Percentiles rank a stretch among this genome's conserved stretches.
Conservation (phyloP, 2,329 filamentous ascomycete genomes). For the Dendrostoma leiphaemia region DNA sequence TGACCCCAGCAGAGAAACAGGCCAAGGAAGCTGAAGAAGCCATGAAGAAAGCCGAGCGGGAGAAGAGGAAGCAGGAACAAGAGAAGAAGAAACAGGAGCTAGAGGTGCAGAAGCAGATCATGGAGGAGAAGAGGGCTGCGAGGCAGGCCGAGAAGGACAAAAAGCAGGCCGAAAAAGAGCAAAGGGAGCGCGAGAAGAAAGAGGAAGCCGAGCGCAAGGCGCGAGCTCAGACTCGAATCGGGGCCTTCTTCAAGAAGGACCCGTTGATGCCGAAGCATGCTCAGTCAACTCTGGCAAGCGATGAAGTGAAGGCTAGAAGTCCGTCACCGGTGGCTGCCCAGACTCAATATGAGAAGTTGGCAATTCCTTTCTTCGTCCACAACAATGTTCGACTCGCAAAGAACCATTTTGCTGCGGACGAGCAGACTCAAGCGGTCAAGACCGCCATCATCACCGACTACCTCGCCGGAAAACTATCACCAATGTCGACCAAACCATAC, state of each 20-base stretch:
- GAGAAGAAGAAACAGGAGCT: constrained; percentile 31
- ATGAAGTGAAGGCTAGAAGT: constrained; percentile 19
- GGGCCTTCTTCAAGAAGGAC: constrained; percentile 41
- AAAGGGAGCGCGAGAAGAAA: constrained; percentile 41
- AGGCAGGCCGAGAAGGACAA: constrained; percentile 31
- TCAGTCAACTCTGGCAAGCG: constrained; percentile 22
- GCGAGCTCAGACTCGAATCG: constrained; percentile 45
- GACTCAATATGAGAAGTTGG: constrained; percentile 65
- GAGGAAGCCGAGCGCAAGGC: constrained; percentile 51
- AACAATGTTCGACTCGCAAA: constrained; percentile 70
- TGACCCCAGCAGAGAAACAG: constrained; percentile 39
- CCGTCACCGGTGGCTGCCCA: constrained; percentile 18
- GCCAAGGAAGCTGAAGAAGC: constrained; percentile 35
- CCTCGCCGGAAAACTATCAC: constrained; percentile 44
- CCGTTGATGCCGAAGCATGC: constrained; percentile 40
- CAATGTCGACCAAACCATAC: constrained; percentile 41
- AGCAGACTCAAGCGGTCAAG: constrained; percentile 52
- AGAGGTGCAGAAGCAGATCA: constrained; percentile 33
- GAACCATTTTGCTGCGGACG: constrained; percentile 55
- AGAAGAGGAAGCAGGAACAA: constrained; percentile 30
- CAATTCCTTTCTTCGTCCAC: constrained; percentile 79
- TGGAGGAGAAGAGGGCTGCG: constrained; percentile 35
- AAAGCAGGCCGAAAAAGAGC: constrained; percentile 37
- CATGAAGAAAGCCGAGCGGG: constrained; percentile 33
- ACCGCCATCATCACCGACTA: constrained; percentile 52